These are phyloP conservation scores for Strobilomyces confusus DNA, from an alignment of 768 basidiomycete genomes.

Conservation along the genomic window DNA sequence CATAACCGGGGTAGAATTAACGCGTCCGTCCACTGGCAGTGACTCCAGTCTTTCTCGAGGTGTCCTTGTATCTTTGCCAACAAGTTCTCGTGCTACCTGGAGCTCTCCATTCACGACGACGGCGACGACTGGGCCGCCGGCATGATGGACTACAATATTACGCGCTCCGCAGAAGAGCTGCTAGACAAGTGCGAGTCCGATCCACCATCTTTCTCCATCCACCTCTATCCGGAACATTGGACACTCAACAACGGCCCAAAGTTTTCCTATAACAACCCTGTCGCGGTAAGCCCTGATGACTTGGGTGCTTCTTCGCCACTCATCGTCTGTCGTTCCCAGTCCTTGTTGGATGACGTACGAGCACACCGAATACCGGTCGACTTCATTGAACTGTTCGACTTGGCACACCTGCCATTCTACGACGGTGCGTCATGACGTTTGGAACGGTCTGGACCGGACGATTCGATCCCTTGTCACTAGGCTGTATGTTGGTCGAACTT, in stretches of 20 bases:
- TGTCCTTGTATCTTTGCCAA: no score
- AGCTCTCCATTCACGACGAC: neutral
- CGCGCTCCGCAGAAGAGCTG: conserved; percentile 57
- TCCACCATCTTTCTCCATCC: conserved; percentile 74
- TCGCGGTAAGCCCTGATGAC: conserved; percentile 44
- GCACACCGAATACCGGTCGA: conserved; percentile 82
- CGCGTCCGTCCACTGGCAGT: conserved; percentile 16
- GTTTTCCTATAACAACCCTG: conserved; percentile 76
- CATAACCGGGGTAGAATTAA: conserved; percentile 20
- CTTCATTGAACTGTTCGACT: conserved; percentile 77
- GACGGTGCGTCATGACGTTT: conserved; percentile 51
- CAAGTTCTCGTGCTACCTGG: no score
- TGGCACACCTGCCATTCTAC: conserved; percentile 72
- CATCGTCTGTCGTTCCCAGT: conserved; percentile 38
- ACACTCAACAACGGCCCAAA: conserved; percentile 76
- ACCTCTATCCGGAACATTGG: conserved; percentile 79
- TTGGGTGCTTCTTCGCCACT: neutral
- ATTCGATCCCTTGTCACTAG: conserved; percentile 34
- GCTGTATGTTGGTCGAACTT: conserved; percentile 83
- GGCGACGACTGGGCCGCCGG: conserved; percentile 15
- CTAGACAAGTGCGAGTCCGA: conserved; percentile 51
- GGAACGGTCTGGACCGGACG: neutral
- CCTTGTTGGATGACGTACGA: conserved; percentile 78
- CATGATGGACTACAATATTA: conserved; percentile 74
- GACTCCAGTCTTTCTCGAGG: no score